Evolutionary conservation across 2,329 filamentous ascomycete species (phyloP).

Genomic region (Aspergillus puulaauensis): DNA sequence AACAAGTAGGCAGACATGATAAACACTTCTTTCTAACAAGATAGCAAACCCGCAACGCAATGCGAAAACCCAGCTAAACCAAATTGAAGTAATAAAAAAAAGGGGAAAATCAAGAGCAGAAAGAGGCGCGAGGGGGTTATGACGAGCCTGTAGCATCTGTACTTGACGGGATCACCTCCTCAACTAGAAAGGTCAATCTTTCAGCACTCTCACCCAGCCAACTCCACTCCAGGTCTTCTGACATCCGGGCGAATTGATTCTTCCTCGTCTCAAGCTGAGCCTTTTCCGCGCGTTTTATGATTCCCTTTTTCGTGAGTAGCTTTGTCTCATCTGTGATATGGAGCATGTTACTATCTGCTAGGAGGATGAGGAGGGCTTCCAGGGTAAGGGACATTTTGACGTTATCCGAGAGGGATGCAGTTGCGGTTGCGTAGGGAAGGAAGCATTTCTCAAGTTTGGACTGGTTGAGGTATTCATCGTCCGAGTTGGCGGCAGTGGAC

Average conservation of each 20-base stretch:
- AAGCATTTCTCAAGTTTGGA: slow-evolving; percentile 59
- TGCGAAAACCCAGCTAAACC: background rate
- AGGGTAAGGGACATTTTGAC: slow-evolving; percentile 69
- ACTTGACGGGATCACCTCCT: slow-evolving; percentile 27
- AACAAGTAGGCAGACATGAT: background rate
- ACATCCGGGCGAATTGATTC: slow-evolving; percentile 35
- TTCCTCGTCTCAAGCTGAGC: slow-evolving; percentile 46
- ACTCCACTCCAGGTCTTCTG: slow-evolving; percentile 36
- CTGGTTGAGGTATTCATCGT: slow-evolving; percentile 49
- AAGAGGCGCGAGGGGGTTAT: background rate
- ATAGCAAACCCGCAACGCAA: background rate
- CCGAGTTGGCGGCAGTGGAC: slow-evolving; percentile 37
- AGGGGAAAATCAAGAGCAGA: background rate
- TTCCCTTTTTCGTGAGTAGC: slow-evolving; percentile 52
- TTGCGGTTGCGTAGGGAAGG: slow-evolving; percentile 65
- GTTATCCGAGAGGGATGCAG: slow-evolving; percentile 63
- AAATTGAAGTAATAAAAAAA: background rate
- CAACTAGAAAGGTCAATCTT: slow-evolving; percentile 37
- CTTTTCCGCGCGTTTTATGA: slow-evolving; percentile 50
- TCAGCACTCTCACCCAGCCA: slow-evolving; percentile 44
- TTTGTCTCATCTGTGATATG: slow-evolving; percentile 38
- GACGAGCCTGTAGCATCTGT: background rate
- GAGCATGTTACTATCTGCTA: slow-evolving; percentile 40
- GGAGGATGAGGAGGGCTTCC: slow-evolving; percentile 62
- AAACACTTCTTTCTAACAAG: background rate